Evolutionary conservation across 2,329 filamentous ascomycete genomes (phyloP).

Genomic region (Reticulascus tulasneorum): DNA sequence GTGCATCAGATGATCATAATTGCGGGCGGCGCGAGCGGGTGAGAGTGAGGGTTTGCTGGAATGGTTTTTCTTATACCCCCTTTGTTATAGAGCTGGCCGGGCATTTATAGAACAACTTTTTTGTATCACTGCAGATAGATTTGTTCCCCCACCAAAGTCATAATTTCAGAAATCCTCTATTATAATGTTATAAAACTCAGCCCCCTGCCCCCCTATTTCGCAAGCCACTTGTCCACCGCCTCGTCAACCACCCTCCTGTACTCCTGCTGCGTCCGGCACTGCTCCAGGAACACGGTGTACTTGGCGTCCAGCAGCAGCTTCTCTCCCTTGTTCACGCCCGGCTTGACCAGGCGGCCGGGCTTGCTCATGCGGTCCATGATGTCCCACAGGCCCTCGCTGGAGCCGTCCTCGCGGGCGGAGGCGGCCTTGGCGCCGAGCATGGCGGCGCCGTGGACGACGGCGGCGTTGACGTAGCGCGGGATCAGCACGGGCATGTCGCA

Average conservation of each 20-base stretch:
- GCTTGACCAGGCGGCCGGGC: conserved; percentile 77
- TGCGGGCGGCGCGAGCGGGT: conserved; percentile 22
- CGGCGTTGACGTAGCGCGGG: conserved; percentile 88
- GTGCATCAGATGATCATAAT: conserved; percentile 46
- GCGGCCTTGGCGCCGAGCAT: conserved; percentile 99
- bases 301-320: conserved; percentile 80
- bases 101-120: too few species aligned
- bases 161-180: too few species aligned
- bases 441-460: conserved; percentile 94
- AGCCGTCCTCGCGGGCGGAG: conserved; percentile 69
- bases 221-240: conserved; percentile 34
- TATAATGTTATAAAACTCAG: too few species aligned
- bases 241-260: conserved; percentile 78
- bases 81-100: too few species aligned
- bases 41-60: conserved; percentile 3
- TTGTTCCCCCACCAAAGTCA: too few species aligned
- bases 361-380: conserved; percentile 99
- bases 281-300: conserved; percentile 93
- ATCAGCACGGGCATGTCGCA: conserved; percentile 93
- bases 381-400: conserved; percentile 84
- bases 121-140: too few species aligned
- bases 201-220: too few species aligned
- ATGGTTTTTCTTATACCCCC: too few species aligned
- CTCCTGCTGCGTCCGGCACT: conserved; percentile 78
- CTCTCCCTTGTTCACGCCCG: conserved; percentile 66